Evolutionary conservation across 176 grass and related monocot genomes (phyloP).

Genomic region (Urochloa ruziziensis): DNA sequence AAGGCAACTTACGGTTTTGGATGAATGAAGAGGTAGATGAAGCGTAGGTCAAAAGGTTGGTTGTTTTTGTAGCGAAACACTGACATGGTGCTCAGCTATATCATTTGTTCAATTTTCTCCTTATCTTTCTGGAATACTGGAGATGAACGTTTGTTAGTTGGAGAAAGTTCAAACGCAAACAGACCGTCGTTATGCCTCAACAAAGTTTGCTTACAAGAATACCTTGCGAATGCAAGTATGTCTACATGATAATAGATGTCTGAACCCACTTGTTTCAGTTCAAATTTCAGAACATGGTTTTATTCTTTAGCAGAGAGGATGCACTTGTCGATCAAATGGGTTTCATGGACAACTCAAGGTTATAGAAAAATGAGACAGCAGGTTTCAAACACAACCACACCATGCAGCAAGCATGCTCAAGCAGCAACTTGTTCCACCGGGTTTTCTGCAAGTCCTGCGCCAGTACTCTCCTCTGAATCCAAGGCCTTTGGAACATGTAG

Average conservation of each 20-base stretch:
- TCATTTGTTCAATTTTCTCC: not conserved
- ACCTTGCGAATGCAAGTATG: not conserved
- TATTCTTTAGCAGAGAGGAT: not conserved
- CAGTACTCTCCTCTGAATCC: not conserved
- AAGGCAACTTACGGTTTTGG: not conserved
- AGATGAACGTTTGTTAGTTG: not conserved
- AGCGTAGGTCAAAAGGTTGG: not conserved
- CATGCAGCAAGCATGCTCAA: conserved; percentile 12
- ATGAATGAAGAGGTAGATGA: not conserved
- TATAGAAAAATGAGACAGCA: not conserved
- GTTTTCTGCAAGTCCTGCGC: conserved; percentile 2
- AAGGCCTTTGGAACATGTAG: not conserved
- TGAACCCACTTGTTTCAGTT: not conserved
- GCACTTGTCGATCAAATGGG: not conserved
- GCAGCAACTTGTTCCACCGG: conserved; percentile 28
- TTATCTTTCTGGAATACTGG: not conserved
- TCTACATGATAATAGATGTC: not conserved
- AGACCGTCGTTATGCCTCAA: not conserved
- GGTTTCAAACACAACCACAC: not conserved
- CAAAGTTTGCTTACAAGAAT: not conserved
- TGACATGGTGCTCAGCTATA: not conserved
- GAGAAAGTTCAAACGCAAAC: not conserved
- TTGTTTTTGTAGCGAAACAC: not conserved
- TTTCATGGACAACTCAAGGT: not conserved
- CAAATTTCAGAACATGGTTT: not conserved